These are phyloP conservation scores for Calocybe gangraenosa DNA, from an alignment of 768 basidiomycete genomes.

Conservation along the genomic window DNA sequence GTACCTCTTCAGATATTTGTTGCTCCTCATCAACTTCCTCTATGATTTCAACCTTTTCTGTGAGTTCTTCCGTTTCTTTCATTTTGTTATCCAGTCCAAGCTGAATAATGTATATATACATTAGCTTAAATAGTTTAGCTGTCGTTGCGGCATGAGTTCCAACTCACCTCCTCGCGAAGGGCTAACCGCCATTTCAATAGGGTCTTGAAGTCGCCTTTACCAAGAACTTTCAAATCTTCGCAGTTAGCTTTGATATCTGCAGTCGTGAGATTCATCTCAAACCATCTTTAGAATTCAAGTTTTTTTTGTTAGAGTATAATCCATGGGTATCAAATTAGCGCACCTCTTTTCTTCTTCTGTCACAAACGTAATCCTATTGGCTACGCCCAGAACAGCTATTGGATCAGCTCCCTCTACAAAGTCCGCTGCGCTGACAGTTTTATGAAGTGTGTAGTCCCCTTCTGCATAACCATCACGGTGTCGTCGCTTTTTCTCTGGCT, in stretches of 20 bases:
- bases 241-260: slow-evolving; percentile 79
- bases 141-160: neutral
- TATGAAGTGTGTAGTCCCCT: slow-evolving; percentile 89
- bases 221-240: slow-evolving; percentile 92
- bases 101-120: slow-evolving; percentile 29
- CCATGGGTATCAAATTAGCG: slow-evolving; percentile 14
- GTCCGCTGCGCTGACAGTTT: slow-evolving; percentile 59
- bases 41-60: slow-evolving; percentile 63
- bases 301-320: slow-evolving; percentile 9
- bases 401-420: slow-evolving; percentile 75
- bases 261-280: slow-evolving; percentile 66
- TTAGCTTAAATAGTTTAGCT: neutral
- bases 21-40: slow-evolving; percentile 84
- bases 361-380: slow-evolving; percentile 73
- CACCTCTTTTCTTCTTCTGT: slow-evolving; percentile 85
- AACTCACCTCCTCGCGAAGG: slow-evolving; percentile 82
- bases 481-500: slow-evolving; percentile 94
- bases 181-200: slow-evolving; percentile 88
- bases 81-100: slow-evolving; percentile 81
- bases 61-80: slow-evolving; percentile 68
- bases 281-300: too few relatives aligned
- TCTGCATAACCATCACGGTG: slow-evolving; percentile 94
- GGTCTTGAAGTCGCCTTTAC: slow-evolving; percentile 95
- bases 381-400: slow-evolving; percentile 69
- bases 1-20: slow-evolving; percentile 84